Evolutionary conservation across 2,329 filamentous ascomycete species (phyloP), one percentile per base, ranked within the genome.

Genomic region (Onygenales sp.): DNA sequence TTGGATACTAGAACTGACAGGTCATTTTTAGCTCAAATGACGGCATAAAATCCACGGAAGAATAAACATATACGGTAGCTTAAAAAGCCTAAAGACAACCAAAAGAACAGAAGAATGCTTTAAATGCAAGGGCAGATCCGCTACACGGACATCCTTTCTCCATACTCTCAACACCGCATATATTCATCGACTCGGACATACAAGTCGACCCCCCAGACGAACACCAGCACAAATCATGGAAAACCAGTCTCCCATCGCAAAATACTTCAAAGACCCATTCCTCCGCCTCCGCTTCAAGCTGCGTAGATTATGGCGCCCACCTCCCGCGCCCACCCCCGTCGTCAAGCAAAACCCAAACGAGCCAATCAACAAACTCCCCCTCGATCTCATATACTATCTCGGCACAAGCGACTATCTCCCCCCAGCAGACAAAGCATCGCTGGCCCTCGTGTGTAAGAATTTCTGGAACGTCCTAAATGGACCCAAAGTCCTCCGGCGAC

Each of bases 361-460:
- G 27, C 8, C 3, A 42, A 34, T 52, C 17, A 36, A 33, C 31
- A 14, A 40, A 4, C 9, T 52, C 40, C 40, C 49, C 32, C 11
- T 37, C 17, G 49, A 52, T 14, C 46, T 52, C 42, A 33, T 52
- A 31, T 52, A 52, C 40, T 45, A 44, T 14, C 32, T 52, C 21
- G 49, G 31, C 40, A 43, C 42, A 8, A 52, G n/a, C n/a, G 8
- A 32, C 9, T 14, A 34, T 32, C 32, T 52, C 6, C 45, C 49
- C 39, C 9, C 21, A 9, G 39, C 6, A 14, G 49, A 52, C 9
- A 52, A 52, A 40, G 3, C 32, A 52, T 52, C 49, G 17, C 34
- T 52, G 11, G 49, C 49, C 37, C 40, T 52, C 36, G 42, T 40
- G 37, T 52, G 49, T 31, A 52, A 44, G 32, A 13, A 37, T 11